Conservation (phyloP, 148 eudicot genomes). For the Cornus kousa region DNA sequence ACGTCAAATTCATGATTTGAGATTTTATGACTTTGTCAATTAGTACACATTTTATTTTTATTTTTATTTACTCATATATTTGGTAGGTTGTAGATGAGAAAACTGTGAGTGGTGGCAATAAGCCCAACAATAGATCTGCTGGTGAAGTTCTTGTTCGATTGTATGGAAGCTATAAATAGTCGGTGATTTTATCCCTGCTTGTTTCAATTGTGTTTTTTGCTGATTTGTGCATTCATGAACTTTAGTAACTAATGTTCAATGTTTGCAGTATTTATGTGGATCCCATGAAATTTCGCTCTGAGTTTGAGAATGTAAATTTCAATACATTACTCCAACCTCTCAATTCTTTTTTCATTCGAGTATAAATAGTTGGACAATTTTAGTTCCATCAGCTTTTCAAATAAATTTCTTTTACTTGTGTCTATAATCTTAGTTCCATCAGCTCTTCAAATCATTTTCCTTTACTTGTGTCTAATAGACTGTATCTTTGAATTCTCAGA, state of each 20-base stretch:
- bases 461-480: background rate
- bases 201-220: background rate
- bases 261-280: conserved; percentile 50
- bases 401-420: background rate
- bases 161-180: conserved; percentile 73
- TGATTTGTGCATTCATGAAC: background rate
- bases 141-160: conserved; percentile 65
- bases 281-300: conserved; percentile 28
- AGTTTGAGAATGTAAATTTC: conserved; percentile 48
- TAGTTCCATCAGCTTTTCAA: background rate
- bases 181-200: conserved; percentile 13
- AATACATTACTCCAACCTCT: background rate
- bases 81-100: conserved; percentile 53
- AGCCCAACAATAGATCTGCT: conserved; percentile 39
- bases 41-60: background rate
- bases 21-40: background rate
- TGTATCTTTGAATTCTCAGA: conserved; percentile 25
- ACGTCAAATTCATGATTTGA: background rate
- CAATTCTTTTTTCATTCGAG: background rate
- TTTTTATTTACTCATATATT: background rate
- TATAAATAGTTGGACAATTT: background rate
- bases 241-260: conserved; percentile 7
- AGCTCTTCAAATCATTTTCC: background rate
- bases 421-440: background rate
- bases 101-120: conserved; percentile 31